Evolutionary conservation across 176 grass and related monocot genomes (phyloP), one percentile per base, ranked within the genome.

Genomic region (Leersia perrieri): DNA sequence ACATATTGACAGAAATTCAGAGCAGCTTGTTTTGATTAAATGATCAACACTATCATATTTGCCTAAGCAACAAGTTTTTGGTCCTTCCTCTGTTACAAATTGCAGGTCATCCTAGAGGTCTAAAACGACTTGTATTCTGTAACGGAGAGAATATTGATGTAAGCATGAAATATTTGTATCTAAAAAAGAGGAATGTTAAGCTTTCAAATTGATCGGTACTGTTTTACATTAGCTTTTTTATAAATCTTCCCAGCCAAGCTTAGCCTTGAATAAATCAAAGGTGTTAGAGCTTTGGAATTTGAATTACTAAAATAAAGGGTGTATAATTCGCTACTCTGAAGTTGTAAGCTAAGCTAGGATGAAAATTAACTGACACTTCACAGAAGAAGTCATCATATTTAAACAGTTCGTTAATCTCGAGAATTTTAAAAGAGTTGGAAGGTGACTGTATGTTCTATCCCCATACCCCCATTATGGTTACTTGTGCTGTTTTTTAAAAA

Each of bases 171-270:
- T 42, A 42, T 42, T 42, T 42, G 1, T 42, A 42, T 13, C 40
- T 3, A 18, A 16, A 16, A 20, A 63, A 63, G 15, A 25, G 42
- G 13, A 27, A 65, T 11, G 26, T 23, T 1, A 32, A 66, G 38
- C 11, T 63, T 78, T 60, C 9, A 18, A 9, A 26, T 77, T 77
- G 45, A 70, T 34, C 14, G 61, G 40, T 27, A 79, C 2, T 6
- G 28, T 39, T 70, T 63, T 66, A 28, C 66, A 85, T 9, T 9
- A 61, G 6, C 18, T 18, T 66, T 66, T 67, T 83, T 32, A 74
- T 25, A 66, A 39, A 83, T 49, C 29, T 42, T 9, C 18, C 66
- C 32, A 10, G 5, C 30, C 7, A 77, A 71, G 15, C 20, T 38
- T 38, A 4, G 7, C 1, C 9, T 63, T 51, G 75, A 49, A 33